These are phyloP conservation scores for Macrolepiota fuliginosa DNA, from an alignment of 768 basidiomycete genomes.

Conservation along the genomic window DNA sequence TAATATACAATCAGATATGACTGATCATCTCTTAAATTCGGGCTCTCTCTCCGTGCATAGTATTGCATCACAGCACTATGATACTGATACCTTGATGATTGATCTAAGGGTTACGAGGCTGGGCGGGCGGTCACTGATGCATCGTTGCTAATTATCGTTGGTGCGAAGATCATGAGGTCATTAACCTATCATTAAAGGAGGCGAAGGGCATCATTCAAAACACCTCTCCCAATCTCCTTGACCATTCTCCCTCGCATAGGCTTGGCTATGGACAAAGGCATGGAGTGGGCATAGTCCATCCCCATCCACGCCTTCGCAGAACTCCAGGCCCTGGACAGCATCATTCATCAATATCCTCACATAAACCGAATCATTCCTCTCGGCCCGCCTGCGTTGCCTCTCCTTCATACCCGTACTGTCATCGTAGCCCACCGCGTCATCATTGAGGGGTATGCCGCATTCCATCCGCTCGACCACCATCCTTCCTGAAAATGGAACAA, in stretches of 20 bases:
- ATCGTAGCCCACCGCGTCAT: background rate
- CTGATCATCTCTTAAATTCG: no score
- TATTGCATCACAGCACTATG: no score
- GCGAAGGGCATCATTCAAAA: conserved; percentile 31
- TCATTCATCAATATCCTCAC: conserved; percentile 80
- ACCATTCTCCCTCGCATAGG: conserved; percentile 64
- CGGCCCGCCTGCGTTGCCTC: conserved; percentile 17
- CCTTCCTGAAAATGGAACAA: conserved; percentile 75
- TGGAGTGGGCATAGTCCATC: conserved; percentile 63
- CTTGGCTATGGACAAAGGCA: conserved; percentile 68
- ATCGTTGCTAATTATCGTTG: no score
- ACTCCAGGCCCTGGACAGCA: conserved; percentile 56
- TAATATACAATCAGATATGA: no score
- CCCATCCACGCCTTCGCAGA: conserved; percentile 48
- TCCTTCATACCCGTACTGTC: background rate
- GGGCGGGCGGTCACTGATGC: no score
- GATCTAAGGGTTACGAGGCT: no score
- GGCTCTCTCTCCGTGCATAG: no score
- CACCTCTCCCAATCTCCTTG: conserved; percentile 72
- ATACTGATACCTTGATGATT: no score
- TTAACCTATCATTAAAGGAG: background rate
- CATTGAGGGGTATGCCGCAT: conserved; percentile 30
- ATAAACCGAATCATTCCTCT: conserved; percentile 26
- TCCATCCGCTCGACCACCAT: conserved; percentile 72
- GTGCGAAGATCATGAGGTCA: background rate